Conservation (phyloP, 2,329 filamentous ascomycete species). For the Ascochyta lentis region DNA sequence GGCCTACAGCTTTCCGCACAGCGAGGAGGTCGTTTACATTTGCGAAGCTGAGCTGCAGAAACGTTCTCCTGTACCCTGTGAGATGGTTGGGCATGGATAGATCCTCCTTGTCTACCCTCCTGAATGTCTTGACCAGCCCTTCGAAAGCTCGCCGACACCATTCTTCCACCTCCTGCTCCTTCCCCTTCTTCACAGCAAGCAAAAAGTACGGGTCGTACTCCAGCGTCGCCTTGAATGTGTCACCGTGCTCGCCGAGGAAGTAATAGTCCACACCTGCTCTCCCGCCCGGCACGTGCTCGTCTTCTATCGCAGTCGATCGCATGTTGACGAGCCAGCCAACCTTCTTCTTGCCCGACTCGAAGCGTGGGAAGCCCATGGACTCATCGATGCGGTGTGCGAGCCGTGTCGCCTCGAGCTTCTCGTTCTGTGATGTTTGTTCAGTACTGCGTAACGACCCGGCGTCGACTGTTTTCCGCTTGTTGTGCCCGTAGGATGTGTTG, state of each 20-base stretch:
- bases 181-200: constrained; percentile 84
- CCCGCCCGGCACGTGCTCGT: constrained; percentile 82
- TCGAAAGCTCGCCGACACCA: constrained; percentile 83
- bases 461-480: constrained; percentile 77
- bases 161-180: constrained; percentile 93
- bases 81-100: constrained; percentile 94
- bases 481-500: constrained; percentile 57
- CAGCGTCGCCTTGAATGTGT: constrained; percentile 93
- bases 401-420: constrained; percentile 85
- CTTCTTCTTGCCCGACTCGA: constrained; percentile 84
- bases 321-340: constrained; percentile 96
- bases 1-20: constrained; percentile 83
- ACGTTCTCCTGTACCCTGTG: constrained; percentile 85
- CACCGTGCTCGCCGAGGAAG: constrained; percentile 78
- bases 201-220: constrained; percentile 98
- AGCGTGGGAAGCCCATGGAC: constrained; percentile 89
- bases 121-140: constrained; percentile 80
- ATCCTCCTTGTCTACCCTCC: constrained; percentile 88
- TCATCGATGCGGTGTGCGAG: constrained; percentile 92
- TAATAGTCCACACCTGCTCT: constrained; percentile 94
- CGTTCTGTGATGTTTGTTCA: constrained; percentile 89
- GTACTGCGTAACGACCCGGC: constrained; percentile 74
- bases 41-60: constrained; percentile 83
- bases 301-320: constrained; percentile 84
- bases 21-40: constrained; percentile 87